Percentiles rank a stretch among this genome's conserved stretches.
These are phyloP conservation scores for Panicum hallii DNA, from an alignment of 202 grass and related monocot genomes.

Conservation along the genomic window DNA sequence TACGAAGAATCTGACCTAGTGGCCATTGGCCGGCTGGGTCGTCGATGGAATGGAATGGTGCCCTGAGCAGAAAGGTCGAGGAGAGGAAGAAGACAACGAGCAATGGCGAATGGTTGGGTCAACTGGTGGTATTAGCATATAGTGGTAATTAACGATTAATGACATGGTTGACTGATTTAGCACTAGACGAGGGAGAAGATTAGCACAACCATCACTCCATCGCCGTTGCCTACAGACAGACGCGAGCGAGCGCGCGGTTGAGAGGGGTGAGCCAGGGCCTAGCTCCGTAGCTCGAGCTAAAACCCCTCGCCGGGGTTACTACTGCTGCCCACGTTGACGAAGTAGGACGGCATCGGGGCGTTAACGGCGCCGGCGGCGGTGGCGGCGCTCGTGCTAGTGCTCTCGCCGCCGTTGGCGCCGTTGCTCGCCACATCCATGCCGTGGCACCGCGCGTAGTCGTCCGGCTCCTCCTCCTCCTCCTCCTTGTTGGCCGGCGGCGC, in stretches of 20 bases:
- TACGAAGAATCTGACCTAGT: background rate
- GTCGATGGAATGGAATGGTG: background rate
- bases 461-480: conserved; percentile 10
- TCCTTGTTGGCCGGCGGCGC: background rate
- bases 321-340: conserved; percentile 53
- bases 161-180: conserved; percentile 30
- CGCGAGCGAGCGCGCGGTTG: background rate
- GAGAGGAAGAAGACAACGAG: background rate
- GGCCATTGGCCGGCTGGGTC: background rate
- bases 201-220: background rate
- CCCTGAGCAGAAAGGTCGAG: background rate
- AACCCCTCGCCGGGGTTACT: conserved; percentile 62
- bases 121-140: conserved; percentile 12
- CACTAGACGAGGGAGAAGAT: conserved; percentile 11
- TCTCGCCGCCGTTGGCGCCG: conserved; percentile 50
- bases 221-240: background rate
- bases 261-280: background rate
- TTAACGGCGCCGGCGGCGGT: background rate
- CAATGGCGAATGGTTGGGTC: conserved; percentile 30
- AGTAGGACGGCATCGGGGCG: conserved; percentile 59
- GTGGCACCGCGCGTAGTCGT: conserved; percentile 43
- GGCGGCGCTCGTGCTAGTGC: conserved; percentile 46
- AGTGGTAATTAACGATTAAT: background rate
- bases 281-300: conserved; percentile 11
- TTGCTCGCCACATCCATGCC: conserved; percentile 39